Conservation (phyloP, 768 basidiomycete species). For the Trametes meyenii region DNA sequence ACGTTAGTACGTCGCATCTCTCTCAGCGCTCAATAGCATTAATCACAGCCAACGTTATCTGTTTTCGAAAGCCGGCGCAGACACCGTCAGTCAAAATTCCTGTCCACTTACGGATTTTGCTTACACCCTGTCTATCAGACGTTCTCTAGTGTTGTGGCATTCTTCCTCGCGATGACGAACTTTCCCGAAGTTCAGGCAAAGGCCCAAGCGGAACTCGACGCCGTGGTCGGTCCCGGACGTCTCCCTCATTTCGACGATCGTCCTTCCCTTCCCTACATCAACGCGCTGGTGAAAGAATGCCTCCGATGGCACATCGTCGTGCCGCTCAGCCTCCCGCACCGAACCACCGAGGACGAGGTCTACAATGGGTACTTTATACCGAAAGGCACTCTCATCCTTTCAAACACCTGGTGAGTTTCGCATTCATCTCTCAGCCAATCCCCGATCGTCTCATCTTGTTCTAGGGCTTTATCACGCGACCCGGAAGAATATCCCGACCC, state of each 20-base stretch:
- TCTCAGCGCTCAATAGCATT: too few species aligned
- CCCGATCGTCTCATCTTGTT: too few species aligned
- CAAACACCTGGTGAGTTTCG: neutral
- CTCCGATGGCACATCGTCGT: conserved; percentile 29
- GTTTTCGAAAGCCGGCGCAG: conserved; percentile 46
- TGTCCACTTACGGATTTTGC: neutral
- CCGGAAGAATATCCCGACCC: conserved; percentile 17
- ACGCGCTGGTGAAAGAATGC: conserved; percentile 31
- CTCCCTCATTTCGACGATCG: conserved; percentile 32
- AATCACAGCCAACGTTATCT: neutral
- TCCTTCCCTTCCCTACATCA: conserved; percentile 28
- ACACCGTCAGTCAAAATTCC: conserved; percentile 47
- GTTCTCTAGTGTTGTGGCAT: conserved; percentile 28
- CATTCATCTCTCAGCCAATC: neutral
- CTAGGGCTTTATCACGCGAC: conserved; percentile 18
- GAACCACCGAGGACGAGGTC: conserved; percentile 24
- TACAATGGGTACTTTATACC: conserved; percentile 33
- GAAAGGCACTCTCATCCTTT: conserved; percentile 29
- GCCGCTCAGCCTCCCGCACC: conserved; percentile 29
- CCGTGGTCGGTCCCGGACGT: conserved; percentile 29
- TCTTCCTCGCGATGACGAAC: conserved; percentile 37
- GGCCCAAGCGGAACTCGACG: conserved; percentile 36
- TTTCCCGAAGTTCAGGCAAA: conserved; percentile 30
- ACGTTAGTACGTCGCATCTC: neutral
- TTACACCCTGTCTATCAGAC: conserved; percentile 21